These are phyloP conservation scores for Silybum marianum DNA, from an alignment of 129 eudicot species.

Conservation along the genomic window DNA sequence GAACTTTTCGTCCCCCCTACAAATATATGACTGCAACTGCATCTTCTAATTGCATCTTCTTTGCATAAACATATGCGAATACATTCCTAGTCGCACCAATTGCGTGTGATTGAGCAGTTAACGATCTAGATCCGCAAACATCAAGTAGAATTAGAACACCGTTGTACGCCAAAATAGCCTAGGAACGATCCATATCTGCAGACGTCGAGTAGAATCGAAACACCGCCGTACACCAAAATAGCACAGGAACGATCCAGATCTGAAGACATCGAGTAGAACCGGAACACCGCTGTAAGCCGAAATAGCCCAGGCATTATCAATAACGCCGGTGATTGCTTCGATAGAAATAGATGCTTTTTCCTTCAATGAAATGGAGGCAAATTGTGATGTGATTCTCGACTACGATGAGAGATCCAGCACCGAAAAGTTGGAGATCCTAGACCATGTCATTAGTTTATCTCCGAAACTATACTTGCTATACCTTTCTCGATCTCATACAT, in stretches of 20 bases:
- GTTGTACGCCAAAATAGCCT: constrained; percentile 63
- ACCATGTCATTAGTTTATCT: too few species aligned
- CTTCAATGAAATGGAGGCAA: constrained; percentile 49
- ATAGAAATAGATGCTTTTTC: constrained; percentile 75
- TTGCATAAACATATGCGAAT: constrained; percentile 50
- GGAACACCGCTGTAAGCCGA: constrained; percentile 85
- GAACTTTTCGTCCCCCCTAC: too few species aligned
- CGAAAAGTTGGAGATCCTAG: too few species aligned
- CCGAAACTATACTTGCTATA: too few species aligned
- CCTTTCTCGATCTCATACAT: too few species aligned
- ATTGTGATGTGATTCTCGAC: constrained; percentile 9
- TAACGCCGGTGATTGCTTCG: constrained; percentile 67
- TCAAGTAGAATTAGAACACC: constrained; percentile 60
- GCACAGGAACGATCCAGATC: constrained; percentile 85
- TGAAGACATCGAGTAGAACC: constrained; percentile 57
- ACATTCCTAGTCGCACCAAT: constrained; percentile 72
- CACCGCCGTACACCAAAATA: constrained; percentile 74
- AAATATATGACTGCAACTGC: constrained; percentile 51
- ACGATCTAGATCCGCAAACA: constrained; percentile 53
- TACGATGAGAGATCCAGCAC: too few species aligned
- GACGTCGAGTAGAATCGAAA: constrained; percentile 57
- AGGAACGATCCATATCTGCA: constrained; percentile 70
- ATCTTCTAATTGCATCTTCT: constrained; percentile 64
- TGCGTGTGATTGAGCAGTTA: constrained; percentile 57
- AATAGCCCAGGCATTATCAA: constrained; percentile 82